phyloP scores from a whole-genome alignment of 2,329 filamentous ascomycete genomes.

The Paramyrothecium sp. region DNA sequence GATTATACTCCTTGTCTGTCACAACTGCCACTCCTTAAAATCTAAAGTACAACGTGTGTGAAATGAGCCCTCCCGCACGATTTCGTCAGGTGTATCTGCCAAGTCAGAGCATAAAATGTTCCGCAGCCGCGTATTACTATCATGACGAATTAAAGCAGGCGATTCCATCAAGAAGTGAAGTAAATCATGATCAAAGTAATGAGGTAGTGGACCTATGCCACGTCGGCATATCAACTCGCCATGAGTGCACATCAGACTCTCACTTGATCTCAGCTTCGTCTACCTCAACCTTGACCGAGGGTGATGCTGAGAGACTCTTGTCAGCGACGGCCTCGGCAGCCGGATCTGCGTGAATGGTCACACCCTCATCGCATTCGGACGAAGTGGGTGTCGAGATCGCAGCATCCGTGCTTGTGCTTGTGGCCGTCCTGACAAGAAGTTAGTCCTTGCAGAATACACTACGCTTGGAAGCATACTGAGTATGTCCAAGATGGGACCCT shows the following conservation, averaged over 20 bases:
- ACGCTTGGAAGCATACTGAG: conserved; percentile 31
- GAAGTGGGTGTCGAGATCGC: conserved; percentile 37
- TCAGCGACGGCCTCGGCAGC: conserved; percentile 28
- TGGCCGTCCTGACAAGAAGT: conserved; percentile 32
- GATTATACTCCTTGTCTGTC: conserved; percentile 16
- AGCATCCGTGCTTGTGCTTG: conserved; percentile 39
- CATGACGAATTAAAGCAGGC: conserved; percentile 15
- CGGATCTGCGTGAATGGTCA: conserved; percentile 53
- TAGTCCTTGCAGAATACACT: conserved; percentile 26
- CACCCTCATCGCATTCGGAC: conserved; percentile 52
- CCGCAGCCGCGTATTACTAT: conserved; percentile 25
- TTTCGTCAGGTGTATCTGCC: conserved; percentile 28
- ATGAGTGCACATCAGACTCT: neutral
- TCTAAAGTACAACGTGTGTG: conserved; percentile 39
- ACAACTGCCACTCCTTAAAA: conserved; percentile 24
- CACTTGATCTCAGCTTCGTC: conserved; percentile 24
- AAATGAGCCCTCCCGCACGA: conserved; percentile 27
- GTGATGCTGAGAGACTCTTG: conserved; percentile 47
- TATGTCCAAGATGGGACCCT: conserved; percentile 29
- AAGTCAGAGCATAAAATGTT: conserved; percentile 36
- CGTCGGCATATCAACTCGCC: conserved; percentile 1
- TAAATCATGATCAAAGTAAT: conserved; percentile 9
- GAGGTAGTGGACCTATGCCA: conserved; percentile 7
- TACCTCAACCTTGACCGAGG: conserved; percentile 40
- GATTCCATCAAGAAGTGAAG: conserved; percentile 10